Evolutionary conservation across 768 basidiomycete genomes (phyloP).

Genomic region (Tulasnella sp.): DNA sequence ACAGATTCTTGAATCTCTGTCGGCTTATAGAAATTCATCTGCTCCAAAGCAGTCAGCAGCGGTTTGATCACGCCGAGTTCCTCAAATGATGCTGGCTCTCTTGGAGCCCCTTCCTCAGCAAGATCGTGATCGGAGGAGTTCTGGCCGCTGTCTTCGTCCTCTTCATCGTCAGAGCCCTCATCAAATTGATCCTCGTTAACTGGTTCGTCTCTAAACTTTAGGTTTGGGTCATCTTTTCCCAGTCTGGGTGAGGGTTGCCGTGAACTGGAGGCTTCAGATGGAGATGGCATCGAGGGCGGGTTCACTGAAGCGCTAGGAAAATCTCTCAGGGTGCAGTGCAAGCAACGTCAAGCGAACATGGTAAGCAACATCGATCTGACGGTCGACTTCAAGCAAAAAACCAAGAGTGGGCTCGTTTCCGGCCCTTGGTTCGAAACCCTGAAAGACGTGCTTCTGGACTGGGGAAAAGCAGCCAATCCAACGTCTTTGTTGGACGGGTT

Average conservation of each 20-base stretch:
- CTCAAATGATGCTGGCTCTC: slow-evolving; percentile 47
- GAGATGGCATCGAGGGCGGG: slow-evolving; percentile 39
- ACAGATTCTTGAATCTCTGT: slow-evolving; percentile 82
- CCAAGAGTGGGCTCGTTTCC: too few relatives aligned
- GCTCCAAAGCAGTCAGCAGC: slow-evolving; percentile 72
- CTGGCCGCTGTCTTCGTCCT: not conserved
- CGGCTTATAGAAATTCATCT: slow-evolving; percentile 71
- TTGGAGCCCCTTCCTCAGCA: slow-evolving; percentile 12
- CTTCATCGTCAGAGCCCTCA: not conserved
- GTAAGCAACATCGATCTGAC: too few relatives aligned
- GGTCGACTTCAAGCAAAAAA: too few relatives aligned
- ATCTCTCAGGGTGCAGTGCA: too few relatives aligned
- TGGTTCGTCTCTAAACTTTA: not conserved
- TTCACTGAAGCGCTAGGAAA: too few relatives aligned
- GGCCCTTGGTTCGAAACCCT: too few relatives aligned
- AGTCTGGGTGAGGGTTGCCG: not conserved
- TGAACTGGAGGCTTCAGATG: slow-evolving; percentile 49
- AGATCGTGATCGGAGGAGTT: not conserved
- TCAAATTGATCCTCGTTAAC: not conserved
- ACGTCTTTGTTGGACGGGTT: too few relatives aligned
- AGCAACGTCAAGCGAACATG: too few relatives aligned
- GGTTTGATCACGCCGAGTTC: slow-evolving; percentile 83
- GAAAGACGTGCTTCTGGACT: too few relatives aligned
- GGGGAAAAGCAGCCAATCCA: too few relatives aligned
- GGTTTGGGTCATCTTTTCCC: slow-evolving; percentile 23